phyloP scores from a whole-genome alignment of 306 rosid species.

The Pyrus communis region DNA sequence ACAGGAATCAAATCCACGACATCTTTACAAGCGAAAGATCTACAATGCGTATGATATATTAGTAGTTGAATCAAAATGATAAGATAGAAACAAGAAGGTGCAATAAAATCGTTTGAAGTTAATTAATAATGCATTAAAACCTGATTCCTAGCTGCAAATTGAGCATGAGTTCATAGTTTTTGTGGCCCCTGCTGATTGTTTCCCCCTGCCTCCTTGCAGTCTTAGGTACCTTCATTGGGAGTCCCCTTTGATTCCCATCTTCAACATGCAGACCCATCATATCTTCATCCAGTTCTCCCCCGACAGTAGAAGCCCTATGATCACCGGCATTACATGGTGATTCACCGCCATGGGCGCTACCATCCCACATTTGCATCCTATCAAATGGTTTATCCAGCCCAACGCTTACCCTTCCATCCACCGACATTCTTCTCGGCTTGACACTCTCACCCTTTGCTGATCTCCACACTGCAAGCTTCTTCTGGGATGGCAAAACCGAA shows the following conservation, averaged over 20 bases:
- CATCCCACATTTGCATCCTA: conserved; percentile 55
- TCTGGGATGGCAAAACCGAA: conserved; percentile 63
- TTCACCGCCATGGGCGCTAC: conserved; percentile 17
- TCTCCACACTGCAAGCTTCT: conserved; percentile 76
- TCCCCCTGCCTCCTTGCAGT: conserved; percentile 75
- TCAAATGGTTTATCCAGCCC: conserved; percentile 57
- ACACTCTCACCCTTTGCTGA: conserved; percentile 47
- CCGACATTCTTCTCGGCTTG: conserved; percentile 57
- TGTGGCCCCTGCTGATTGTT: conserved; percentile 70
- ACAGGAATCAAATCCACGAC: not conserved
- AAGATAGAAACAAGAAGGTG: not conserved
- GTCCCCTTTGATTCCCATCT: conserved; percentile 17
- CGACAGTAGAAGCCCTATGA: conserved; percentile 23
- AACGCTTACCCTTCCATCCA: conserved; percentile 65
- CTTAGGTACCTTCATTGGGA: conserved; percentile 39
- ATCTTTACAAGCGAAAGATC: not conserved
- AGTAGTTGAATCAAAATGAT: not conserved
- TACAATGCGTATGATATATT: not conserved
- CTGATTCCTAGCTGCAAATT: conserved; percentile 91
- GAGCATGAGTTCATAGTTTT: conserved; percentile 84
- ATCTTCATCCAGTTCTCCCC: conserved; percentile 37
- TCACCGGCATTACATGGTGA: not conserved
- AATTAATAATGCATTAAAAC: conserved; percentile 8
- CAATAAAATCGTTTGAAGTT: not conserved
- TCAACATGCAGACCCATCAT: conserved; percentile 19